A percentile compares a stretch with the other conserved stretches of the same genome.
Conservation (phyloP, 2,329 filamentous ascomycete species). For the Aureobasidium sp. region DNA sequence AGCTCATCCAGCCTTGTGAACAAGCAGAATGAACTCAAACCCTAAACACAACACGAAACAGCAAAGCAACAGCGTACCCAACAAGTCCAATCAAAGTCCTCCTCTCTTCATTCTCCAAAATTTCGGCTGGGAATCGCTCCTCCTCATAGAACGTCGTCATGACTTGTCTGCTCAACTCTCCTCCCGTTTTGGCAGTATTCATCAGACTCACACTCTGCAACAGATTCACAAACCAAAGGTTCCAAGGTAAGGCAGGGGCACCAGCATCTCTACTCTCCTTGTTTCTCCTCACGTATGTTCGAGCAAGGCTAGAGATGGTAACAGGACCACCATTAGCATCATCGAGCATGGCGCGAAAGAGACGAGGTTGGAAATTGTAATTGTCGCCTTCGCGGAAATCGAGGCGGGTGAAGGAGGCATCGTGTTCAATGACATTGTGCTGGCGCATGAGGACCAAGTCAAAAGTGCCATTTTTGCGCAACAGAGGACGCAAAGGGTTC, state of each 20-base stretch:
- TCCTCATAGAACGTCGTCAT: conserved; percentile 26
- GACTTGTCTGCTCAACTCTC: conserved; percentile 21
- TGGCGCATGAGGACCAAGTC: conserved; percentile 27
- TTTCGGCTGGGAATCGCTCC: conserved; percentile 27
- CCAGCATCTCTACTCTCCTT: conserved; percentile 23
- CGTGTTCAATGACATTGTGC: conserved; percentile 32
- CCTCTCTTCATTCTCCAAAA: conserved; percentile 21
- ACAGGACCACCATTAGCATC: conserved; percentile 28
- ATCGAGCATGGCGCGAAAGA: conserved; percentile 27
- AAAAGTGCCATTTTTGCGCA: conserved; percentile 28
- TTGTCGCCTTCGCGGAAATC: conserved; percentile 32
- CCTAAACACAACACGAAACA: conserved; percentile 6
- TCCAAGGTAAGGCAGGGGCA: conserved; percentile 21
- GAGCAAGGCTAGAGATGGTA: conserved; percentile 25
- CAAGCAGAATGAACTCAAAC: not conserved
- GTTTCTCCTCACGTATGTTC: conserved; percentile 26
- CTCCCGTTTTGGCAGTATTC: conserved; percentile 18
- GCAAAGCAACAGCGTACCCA: conserved; percentile 18
- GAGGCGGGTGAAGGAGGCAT: conserved; percentile 29
- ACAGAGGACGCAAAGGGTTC: conserved; percentile 20
- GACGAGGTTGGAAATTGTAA: conserved; percentile 28
- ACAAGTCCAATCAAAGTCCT: conserved; percentile 22
- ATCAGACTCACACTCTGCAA: conserved; percentile 21
- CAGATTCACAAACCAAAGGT: conserved; percentile 26
- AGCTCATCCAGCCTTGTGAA: not conserved